Conservation (phyloP, 2,329 filamentous ascomycete genomes). For the Fusarium floridanum region DNA sequence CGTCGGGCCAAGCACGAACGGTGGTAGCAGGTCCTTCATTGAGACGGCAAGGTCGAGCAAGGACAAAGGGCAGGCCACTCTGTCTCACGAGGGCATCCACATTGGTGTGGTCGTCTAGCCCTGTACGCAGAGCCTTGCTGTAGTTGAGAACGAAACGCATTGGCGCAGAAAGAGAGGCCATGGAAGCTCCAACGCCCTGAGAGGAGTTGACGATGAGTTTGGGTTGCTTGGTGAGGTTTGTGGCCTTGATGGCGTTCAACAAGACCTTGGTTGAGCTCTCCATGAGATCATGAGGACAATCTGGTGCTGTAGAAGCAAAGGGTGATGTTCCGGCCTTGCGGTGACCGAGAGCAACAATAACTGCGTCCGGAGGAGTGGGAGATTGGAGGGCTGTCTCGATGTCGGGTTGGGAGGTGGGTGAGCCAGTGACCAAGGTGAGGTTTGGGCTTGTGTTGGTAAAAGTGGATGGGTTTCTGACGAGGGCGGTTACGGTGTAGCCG, state of each 20-base stretch:
- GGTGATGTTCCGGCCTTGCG: slow-evolving; percentile 60
- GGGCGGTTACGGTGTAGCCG: slow-evolving; percentile 57
- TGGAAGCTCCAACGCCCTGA: slow-evolving; percentile 63
- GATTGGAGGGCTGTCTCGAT: slow-evolving; percentile 52
- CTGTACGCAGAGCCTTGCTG: slow-evolving; percentile 59
- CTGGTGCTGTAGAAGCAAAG: slow-evolving; percentile 56
- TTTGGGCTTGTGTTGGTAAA: background rate
- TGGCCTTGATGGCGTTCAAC: slow-evolving; percentile 53
- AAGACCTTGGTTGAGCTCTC: background rate
- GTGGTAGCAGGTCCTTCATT: background rate
- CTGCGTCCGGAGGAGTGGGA: slow-evolving; percentile 45
- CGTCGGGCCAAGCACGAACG: background rate
- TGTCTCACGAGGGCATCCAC: slow-evolving; percentile 58
- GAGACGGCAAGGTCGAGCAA: background rate
- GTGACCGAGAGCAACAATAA: slow-evolving; percentile 64
- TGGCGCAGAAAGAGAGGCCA: slow-evolving; percentile 54
- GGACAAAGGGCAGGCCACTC: slow-evolving; percentile 18
- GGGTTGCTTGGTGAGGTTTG: slow-evolving; percentile 47
- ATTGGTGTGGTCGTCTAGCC: slow-evolving; percentile 61
- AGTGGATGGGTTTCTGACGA: background rate
- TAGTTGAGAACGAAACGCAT: slow-evolving; percentile 60
- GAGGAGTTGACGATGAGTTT: slow-evolving; percentile 65
- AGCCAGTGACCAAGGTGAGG: background rate
- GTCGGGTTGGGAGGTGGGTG: slow-evolving; percentile 43
- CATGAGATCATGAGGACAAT: slow-evolving; percentile 48